Evolutionary conservation across 2,329 filamentous ascomycete species (phyloP).

Genomic region (Aspergillus novoparasiticus): DNA sequence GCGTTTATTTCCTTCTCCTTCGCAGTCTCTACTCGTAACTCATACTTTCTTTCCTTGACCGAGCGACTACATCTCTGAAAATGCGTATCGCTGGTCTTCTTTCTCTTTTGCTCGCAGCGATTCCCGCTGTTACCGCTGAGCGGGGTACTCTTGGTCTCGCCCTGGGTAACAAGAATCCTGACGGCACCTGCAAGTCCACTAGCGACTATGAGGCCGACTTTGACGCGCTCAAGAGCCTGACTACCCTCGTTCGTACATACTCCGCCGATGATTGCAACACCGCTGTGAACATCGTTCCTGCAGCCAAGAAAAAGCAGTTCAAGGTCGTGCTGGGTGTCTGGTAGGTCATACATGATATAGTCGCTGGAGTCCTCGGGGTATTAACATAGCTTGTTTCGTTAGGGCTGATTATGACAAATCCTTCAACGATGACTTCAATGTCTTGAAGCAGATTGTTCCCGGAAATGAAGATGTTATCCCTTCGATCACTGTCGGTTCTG

Average conservation of each 20-base stretch:
- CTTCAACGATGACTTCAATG: constrained; percentile 62
- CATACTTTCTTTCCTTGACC: not conserved
- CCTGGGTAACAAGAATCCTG: constrained; percentile 64
- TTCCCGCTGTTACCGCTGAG: constrained; percentile 54
- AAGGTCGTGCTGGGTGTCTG: constrained; percentile 72
- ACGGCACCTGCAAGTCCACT: constrained; percentile 63
- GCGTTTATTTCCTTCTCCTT: not conserved
- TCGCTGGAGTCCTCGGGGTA: not conserved
- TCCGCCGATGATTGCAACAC: constrained; percentile 67
- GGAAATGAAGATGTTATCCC: constrained; percentile 62
- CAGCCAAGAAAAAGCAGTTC: constrained; percentile 65
- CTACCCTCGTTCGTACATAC: constrained; percentile 67
- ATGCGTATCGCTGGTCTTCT: constrained; percentile 52
- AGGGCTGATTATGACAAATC: constrained; percentile 66
- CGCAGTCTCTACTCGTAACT: not conserved
- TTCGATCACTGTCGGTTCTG: constrained; percentile 71
- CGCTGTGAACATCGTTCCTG: constrained; percentile 64
- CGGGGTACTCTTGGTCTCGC: constrained; percentile 65
- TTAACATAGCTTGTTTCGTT: constrained; percentile 3
- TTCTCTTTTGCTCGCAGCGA: constrained; percentile 43
- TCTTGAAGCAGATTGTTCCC: constrained; percentile 51
- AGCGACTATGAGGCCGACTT: constrained; percentile 68
- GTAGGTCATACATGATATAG: constrained; percentile 42
- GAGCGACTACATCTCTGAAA: not conserved
- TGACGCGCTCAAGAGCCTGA: constrained; percentile 56